Conservation (phyloP, 2,329 filamentous ascomycete genomes). For the Proliferodiscus dingleyae region DNA sequence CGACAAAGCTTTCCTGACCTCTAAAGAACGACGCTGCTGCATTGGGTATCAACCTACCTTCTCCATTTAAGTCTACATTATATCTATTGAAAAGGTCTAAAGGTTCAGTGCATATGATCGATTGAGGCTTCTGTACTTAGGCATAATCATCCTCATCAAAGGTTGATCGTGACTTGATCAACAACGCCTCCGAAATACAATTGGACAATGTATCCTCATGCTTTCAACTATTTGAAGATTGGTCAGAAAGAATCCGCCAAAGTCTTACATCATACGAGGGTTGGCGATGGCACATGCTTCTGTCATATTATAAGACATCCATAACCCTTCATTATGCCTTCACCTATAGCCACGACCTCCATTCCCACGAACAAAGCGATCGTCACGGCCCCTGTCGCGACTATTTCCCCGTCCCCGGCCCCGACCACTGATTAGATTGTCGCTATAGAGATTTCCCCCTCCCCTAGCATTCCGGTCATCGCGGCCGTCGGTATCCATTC, state of each 20-base stretch:
- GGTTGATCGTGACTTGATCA: neutral
- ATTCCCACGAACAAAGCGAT: slow-evolving; percentile 18
- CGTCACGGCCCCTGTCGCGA: slow-evolving; percentile 20
- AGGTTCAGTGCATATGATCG: no score
- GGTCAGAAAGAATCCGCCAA: no score
- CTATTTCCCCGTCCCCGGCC: slow-evolving; percentile 14
- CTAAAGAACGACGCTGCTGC: no score
- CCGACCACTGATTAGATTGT: slow-evolving; percentile 23
- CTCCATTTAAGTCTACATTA: no score
- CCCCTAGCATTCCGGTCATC: slow-evolving; percentile 12
- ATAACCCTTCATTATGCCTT: slow-evolving; percentile 4
- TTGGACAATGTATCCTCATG: neutral
- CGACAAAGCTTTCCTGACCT: no score
- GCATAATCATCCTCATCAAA: neutral
- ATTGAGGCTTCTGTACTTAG: neutral
- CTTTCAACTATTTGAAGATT: neutral
- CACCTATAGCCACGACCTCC: slow-evolving; percentile 24
- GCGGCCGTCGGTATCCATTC: slow-evolving; percentile 30
- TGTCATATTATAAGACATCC: no score
- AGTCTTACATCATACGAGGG: neutral
- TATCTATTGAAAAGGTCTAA: no score
- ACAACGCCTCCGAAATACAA: neutral
- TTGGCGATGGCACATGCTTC: neutral
- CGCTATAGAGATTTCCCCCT: slow-evolving; percentile 29
- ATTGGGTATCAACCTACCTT: no score